Conservation (phyloP, 2,329 filamentous ascomycete species). For the Geosmithia putterillii region DNA sequence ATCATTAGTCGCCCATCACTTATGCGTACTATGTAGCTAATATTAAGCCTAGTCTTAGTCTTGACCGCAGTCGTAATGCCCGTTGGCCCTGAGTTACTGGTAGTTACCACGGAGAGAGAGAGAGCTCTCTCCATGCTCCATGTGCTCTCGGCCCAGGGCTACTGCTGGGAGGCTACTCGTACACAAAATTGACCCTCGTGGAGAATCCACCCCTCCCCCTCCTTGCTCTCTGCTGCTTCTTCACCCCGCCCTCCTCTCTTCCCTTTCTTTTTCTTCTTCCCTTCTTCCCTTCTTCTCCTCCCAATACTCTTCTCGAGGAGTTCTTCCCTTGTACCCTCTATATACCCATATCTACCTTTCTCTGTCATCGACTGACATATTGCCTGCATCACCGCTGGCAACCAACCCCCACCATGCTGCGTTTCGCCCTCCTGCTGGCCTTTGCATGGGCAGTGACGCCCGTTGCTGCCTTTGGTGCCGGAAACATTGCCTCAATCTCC, state of each 20-base stretch:
- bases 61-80: not conserved
- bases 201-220: not conserved
- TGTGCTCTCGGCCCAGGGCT: not conserved
- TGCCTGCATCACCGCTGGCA: not conserved
- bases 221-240: not conserved
- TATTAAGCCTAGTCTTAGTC: not conserved
- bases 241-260: not conserved
- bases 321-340: not conserved
- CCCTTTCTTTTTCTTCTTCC: not conserved
- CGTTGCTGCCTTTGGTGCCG: constrained; percentile 70
- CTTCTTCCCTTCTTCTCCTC: not conserved
- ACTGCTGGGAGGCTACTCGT: too few relatives aligned
- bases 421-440: constrained; percentile 30
- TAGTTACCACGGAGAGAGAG: not conserved
- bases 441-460: constrained; percentile 52
- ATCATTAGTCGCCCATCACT: too few relatives aligned
- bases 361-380: too few relatives aligned
- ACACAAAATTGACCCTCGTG: not conserved
- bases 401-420: constrained; percentile 4
- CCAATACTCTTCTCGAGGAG: too few relatives aligned
- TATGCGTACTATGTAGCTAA: not conserved
- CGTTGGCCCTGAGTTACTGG: too few relatives aligned
- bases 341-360: not conserved
- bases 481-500: constrained; percentile 74
- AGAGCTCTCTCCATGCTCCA: too few relatives aligned